A percentile compares a stretch with the other conserved stretches of the same genome.
These are phyloP conservation scores for Tephrocybe sp. DNA, from an alignment of 768 basidiomycete genomes.

Conservation along the genomic window DNA sequence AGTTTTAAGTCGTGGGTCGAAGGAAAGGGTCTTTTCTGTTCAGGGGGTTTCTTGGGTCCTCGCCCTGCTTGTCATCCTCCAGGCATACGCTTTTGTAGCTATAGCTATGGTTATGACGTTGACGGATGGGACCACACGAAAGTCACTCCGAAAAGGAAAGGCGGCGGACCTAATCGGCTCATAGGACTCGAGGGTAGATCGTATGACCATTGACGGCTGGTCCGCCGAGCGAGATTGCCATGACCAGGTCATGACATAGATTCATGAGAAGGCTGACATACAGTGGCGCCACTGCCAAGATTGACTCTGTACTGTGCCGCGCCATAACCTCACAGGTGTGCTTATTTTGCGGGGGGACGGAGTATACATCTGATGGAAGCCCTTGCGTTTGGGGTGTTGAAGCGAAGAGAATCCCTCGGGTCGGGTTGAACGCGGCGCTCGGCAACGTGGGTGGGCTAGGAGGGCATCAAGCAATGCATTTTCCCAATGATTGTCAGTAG, in stretches of 20 bases:
- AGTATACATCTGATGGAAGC: neutral
- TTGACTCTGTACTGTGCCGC: neutral
- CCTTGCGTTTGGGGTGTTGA: neutral
- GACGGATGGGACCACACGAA: neutral
- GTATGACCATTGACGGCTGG: too few relatives aligned
- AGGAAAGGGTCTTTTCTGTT: too few relatives aligned
- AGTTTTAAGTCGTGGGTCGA: neutral
- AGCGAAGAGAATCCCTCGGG: neutral
- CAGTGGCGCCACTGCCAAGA: neutral
- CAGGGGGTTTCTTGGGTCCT: too few relatives aligned
- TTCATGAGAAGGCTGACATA: constrained; percentile 3
- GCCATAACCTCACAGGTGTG: neutral
- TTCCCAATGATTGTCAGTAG: too few relatives aligned
- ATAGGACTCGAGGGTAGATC: neutral
- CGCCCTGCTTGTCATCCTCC: too few relatives aligned
- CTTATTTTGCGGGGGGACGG: neutral
- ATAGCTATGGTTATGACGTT: neutral
- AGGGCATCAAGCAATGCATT: neutral
- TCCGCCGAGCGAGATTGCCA: too few relatives aligned
- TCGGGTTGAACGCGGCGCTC: neutral
- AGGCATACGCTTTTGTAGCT: neutral
- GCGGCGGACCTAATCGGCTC: neutral
- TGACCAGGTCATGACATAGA: neutral
- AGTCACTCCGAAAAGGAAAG: neutral
- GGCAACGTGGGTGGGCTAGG: neutral